phyloP scores from a whole-genome alignment of 495 filamentous ascomycete genomes.

The Penicillium cosmopolitanum region DNA sequence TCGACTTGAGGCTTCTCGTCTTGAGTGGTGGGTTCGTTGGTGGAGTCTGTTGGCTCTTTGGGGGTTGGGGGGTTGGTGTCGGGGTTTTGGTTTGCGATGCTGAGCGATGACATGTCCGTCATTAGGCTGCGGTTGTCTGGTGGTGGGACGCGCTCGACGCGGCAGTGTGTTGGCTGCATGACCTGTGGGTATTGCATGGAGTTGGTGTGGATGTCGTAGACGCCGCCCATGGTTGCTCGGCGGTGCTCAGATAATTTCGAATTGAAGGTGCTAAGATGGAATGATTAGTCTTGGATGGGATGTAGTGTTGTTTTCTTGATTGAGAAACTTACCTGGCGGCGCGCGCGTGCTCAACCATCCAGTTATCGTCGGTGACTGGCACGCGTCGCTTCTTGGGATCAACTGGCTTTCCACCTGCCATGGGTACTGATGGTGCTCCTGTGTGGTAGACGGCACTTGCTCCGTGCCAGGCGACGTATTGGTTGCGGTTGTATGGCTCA shows the following conservation, averaged over 20 bases:
- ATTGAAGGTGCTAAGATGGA: slow-evolving; percentile 73
- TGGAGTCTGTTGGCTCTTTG: background rate
- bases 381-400: slow-evolving; percentile 80
- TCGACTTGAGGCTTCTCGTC: background rate
- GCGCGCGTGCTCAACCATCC: slow-evolving; percentile 92
- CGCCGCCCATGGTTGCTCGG: slow-evolving; percentile 67
- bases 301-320: slow-evolving; percentile 8
- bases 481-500: slow-evolving; percentile 87
- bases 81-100: slow-evolving; percentile 30
- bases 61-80: slow-evolving; percentile 5
- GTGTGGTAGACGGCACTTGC: slow-evolving; percentile 95
- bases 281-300: slow-evolving; percentile 28
- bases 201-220: slow-evolving; percentile 95
- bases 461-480: slow-evolving; percentile 98
- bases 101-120: slow-evolving; percentile 43
- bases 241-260: slow-evolving; percentile 64
- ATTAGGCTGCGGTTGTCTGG: slow-evolving; percentile 35
- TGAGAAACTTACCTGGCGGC: slow-evolving; percentile 72
- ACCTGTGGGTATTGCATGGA: slow-evolving; percentile 80
- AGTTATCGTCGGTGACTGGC: slow-evolving; percentile 93
- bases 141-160: slow-evolving; percentile 68
- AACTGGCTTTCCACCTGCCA: slow-evolving; percentile 71
- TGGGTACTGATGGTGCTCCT: slow-evolving; percentile 73
- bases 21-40: slow-evolving; percentile 7
- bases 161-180: slow-evolving; percentile 88